These are phyloP conservation scores for Fusarium tricinctum DNA, from an alignment of 2,329 filamentous ascomycete genomes.

Conservation along the genomic window DNA sequence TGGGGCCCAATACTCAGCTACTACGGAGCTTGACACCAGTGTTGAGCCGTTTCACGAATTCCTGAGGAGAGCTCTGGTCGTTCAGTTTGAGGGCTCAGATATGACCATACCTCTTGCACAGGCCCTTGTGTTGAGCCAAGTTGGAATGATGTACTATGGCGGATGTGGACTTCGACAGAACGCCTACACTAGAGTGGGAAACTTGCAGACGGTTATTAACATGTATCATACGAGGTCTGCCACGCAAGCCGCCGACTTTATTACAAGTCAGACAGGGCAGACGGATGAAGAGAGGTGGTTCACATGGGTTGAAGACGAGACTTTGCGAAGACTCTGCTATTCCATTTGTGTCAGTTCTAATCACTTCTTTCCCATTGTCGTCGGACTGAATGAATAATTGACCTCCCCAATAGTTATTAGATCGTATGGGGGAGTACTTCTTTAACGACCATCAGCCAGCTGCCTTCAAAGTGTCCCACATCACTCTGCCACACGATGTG, in stretches of 20 bases:
- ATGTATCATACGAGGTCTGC: not conserved
- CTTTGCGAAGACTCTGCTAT: constrained; percentile 26
- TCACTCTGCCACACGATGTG: constrained; percentile 23
- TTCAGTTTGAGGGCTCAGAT: constrained; percentile 7
- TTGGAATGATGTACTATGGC: constrained; percentile 22
- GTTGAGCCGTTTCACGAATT: constrained; percentile 47
- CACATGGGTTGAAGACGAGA: constrained; percentile 12
- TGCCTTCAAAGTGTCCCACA: not conserved
- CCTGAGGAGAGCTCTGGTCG: constrained; percentile 28
- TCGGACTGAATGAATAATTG: not conserved
- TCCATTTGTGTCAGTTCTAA: not conserved
- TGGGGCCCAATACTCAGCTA: constrained; percentile 46
- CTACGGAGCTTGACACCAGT: constrained; percentile 37
- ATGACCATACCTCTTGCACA: constrained; percentile 2
- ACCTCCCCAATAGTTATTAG: not conserved
- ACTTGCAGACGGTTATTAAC: constrained; percentile 6
- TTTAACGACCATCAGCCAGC: constrained; percentile 3
- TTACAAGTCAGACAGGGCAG: too few species aligned
- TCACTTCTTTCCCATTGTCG: accelerated
- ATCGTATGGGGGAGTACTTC: constrained; percentile 16
- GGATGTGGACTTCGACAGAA: not conserved
- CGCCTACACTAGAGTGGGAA: not conserved
- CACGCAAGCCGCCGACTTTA: too few species aligned
- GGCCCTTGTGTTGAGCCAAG: constrained; percentile 35
- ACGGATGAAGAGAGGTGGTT: constrained; percentile 2